Evolutionary conservation across 768 basidiomycete species (phyloP), one percentile per base, ranked within the genome.

Genomic region (Paxillus rubicundulus): DNA sequence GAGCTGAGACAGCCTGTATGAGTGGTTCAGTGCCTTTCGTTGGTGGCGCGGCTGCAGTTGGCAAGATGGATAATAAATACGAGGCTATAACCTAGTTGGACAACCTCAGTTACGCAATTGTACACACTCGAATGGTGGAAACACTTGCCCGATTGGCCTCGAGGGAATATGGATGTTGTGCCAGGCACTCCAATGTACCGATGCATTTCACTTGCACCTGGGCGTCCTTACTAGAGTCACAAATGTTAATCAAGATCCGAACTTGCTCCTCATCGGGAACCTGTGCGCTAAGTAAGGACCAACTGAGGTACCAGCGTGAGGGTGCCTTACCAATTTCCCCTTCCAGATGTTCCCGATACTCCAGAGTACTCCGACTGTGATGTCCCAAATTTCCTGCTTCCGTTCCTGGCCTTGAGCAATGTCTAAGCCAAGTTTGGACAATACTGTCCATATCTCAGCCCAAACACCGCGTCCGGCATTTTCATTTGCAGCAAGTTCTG

Each of bases 131-230:
- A 33, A 52, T 49, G 68, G 68, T 51, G 60, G 84, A 85, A 65
- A 76, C 72, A 68, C 57, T 30, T 52, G 69, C 68, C 20, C 37
- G 61, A 45, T 69, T 96, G 44, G 79, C 80, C 10, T 85, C 82
- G 28, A 89, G 70, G 3, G 84, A 79, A 36, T 74, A 67, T 0
- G 81, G 79, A 55, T 83, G 71, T 63, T 89, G 86, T 8, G 92
- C 94, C 21, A 98, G 79, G 51, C 84, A 86, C 57, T 92, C 87
- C 16, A 98, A 74, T n/a, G 89, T 80, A 30, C 92, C 92, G 55
- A 96, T 85, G 55, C 88, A 87, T 65, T 87, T 85, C 5, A 90
- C 88, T 59, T 79, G 81, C 37, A 86, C 73, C 18, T 67, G 67
- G 12, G 78, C 74, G 54, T 89, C 82, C 16, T 73, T 61, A 2